Percentiles rank a stretch among this genome's conserved stretches.
phyloP scores from a whole-genome alignment of 352 stramenopile species.

The Globisporangium nagaii region DNA sequence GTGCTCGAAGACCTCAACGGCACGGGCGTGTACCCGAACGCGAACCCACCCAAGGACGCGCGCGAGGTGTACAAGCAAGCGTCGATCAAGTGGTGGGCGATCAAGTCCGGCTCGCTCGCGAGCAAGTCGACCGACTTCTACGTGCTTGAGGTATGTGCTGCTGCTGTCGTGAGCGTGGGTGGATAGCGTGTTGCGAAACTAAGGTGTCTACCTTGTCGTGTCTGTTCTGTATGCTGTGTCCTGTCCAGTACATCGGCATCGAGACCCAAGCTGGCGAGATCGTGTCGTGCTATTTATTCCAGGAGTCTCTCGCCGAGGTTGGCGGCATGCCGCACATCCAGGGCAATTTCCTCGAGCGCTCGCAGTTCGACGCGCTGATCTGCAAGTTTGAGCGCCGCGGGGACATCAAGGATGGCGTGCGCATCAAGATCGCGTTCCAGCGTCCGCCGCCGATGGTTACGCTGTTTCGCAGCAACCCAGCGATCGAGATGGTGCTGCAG shows the following conservation, averaged over 20 bases:
- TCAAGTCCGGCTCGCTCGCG: conserved; percentile 72
- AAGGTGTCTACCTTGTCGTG: conserved; percentile 8
- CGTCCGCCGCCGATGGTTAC: conserved; percentile 73
- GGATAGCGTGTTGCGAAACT: no score
- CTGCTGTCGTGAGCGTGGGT: conserved; percentile 1
- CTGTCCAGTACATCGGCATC: conserved; percentile 71
- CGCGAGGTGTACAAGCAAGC: conserved; percentile 84
- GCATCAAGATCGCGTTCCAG: conserved; percentile 85
- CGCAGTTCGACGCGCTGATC: conserved; percentile 80
- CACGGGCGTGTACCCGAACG: conserved; percentile 71
- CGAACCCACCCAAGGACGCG: conserved; percentile 57
- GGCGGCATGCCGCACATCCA: conserved; percentile 80
- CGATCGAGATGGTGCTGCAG: conserved; percentile 79
- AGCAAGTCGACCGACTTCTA: conserved; percentile 86
- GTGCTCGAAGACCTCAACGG: conserved; percentile 81
- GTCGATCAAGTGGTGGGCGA: conserved; percentile 86
- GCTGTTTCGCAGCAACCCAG: conserved; percentile 78
- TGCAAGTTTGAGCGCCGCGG: conserved; percentile 81
- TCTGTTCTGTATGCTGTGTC: neutral
- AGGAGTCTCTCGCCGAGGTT: conserved; percentile 79
- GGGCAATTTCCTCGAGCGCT: conserved; percentile 71
- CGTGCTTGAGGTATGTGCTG: conserved; percentile 55
- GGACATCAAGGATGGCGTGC: conserved; percentile 70
- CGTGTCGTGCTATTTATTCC: conserved; percentile 80
- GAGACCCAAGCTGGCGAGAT: conserved; percentile 71